A percentile compares a stretch with the other conserved stretches of the same genome.
These are phyloP conservation scores for Suillus alpinus DNA, from an alignment of 768 basidiomycete genomes.

Conservation along the genomic window DNA sequence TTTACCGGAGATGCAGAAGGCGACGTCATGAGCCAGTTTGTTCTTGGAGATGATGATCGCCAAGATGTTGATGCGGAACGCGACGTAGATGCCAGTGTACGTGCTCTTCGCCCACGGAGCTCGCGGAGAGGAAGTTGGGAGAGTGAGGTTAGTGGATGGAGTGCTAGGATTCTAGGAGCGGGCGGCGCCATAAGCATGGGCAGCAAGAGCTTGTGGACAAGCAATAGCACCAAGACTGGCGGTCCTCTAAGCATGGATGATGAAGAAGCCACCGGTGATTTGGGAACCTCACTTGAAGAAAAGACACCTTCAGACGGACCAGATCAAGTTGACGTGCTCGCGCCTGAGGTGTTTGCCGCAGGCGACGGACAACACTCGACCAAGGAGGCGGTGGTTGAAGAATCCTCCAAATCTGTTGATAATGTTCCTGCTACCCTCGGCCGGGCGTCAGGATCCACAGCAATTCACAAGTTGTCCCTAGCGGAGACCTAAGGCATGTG, in stretches of 20 bases:
- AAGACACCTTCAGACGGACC: constrained; percentile 9
- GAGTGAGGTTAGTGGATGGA: constrained; percentile 87
- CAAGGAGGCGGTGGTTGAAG: constrained; percentile 7
- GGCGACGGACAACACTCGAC: constrained; percentile 8
- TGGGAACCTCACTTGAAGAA: constrained; percentile 13
- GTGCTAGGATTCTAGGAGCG: constrained; percentile 57
- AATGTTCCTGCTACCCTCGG: constrained; percentile 24
- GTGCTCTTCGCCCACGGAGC: constrained; percentile 85
- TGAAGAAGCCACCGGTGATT: constrained; percentile 22
- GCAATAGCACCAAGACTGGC: constrained; percentile 59
- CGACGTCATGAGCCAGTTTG: constrained; percentile 67
- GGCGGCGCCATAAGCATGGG: constrained; percentile 44
- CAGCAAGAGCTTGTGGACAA: constrained; percentile 60
- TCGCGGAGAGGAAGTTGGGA: constrained; percentile 90
- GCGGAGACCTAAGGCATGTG: background rate
- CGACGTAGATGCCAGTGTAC: constrained; percentile 83
- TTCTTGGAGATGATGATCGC: constrained; percentile 65
- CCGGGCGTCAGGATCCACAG: constrained; percentile 20
- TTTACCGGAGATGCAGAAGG: constrained; percentile 46
- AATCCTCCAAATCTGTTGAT: constrained; percentile 8
- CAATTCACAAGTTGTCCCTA: background rate
- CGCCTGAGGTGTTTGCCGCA: constrained; percentile 2
- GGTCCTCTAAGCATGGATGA: constrained; percentile 44
- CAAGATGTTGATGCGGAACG: constrained; percentile 47
- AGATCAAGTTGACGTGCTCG: constrained; percentile 7